Base-by-base conservation (phyloP, 1,139 yeast genomes). In the Scheffersomyces stambukii region DNA sequence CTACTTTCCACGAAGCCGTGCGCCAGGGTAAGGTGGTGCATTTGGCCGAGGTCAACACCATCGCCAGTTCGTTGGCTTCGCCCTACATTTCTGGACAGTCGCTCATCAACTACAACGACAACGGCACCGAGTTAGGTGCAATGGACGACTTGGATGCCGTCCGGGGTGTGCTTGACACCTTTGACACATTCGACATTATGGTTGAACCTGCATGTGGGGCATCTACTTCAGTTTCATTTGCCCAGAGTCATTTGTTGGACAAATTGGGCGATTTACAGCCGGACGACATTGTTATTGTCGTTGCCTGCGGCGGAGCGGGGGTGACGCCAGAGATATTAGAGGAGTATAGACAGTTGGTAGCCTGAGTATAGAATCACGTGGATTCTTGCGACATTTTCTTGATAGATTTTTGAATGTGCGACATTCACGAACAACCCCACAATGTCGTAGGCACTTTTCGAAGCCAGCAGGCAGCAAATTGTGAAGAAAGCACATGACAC, bases 131-230 rank as follows among this genome's bases (percentile, higher is more conserved):
- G 24, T 45, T 58, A 13, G 56, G 47, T 17, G 42, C 51, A 6
- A 50, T 63, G 19, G 66, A 62, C 32, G 71, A 64, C 33, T 28
- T 39, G 13, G 69, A 64, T 20, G 63, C 69, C 1, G 46, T 58
- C 2, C 42, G 43, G 24, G 68, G 60, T 0, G 38, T 52, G 3
- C 40, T 62, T 9, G 49, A 52, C 19, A 54, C 48, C 31, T 49
- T 48, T 32, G 48, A 53, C 8, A 38, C 36, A 8, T 54, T 57
- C 19, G 49, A 52, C 2, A 38, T 32, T 13, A 30, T 50, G 12
- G 57, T 62, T 3, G 70, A 64, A 35, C 70, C 70, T 1, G 70
- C 71, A 2, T 64, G 70, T 43, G 70, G 70, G 2, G 69, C 69
- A 0, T 52, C 68, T 2, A 40, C 56, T 10, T 43, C 57, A 0